Evolutionary conservation across 2,329 filamentous ascomycete species (phyloP), one percentile per base, ranked within the genome.

Genomic region (Ceratocystis cubensis): DNA sequence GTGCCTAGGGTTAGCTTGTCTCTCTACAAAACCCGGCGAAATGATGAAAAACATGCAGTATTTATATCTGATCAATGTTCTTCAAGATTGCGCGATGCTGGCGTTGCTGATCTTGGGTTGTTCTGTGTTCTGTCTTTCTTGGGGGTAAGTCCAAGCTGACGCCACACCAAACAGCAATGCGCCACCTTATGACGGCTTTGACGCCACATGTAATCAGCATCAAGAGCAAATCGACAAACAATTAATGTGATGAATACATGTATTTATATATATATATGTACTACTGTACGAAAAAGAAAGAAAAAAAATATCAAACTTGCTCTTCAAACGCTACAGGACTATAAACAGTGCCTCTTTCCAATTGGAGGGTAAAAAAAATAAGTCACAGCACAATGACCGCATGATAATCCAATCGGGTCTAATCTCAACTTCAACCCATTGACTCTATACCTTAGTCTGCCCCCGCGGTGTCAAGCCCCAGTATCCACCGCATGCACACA

Each of bases 401-500:
- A 41, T 41, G 37, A 15, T 13, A 10, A 53, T 22, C 48, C 22
- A 22, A 15, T 4, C 48, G 22, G 22, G 20, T 25, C 20, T 5
- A 37, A 20, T 33, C 22, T 17, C 8, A 30, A 5, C 56, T n/a
- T 56, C 50, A 48, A 20, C 20, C 50, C 17, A 15, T 30, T 20
- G 5, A 20, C 56, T 61, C 63, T 41, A 68, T 48, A 64, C 50
- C 59, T 68, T 66, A 5, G 64, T 68, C 41, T 66, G 41, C 45
- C 67, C 67, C 20, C 64, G 64, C 15, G 53, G 53, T 25, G 64
- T 61, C 44, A 83, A 68, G 2, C 77, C 79, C 79, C 82, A 82
- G 64, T 76, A 76, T 1, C 82, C 83, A 6, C 80, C 79, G 69
- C 83, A 85, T 4, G 77, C 77, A 68, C 83, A 85, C 71, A 78